Base-by-base conservation (phyloP, 768 basidiomycete genomes). In the Gyrodon lividus region DNA sequence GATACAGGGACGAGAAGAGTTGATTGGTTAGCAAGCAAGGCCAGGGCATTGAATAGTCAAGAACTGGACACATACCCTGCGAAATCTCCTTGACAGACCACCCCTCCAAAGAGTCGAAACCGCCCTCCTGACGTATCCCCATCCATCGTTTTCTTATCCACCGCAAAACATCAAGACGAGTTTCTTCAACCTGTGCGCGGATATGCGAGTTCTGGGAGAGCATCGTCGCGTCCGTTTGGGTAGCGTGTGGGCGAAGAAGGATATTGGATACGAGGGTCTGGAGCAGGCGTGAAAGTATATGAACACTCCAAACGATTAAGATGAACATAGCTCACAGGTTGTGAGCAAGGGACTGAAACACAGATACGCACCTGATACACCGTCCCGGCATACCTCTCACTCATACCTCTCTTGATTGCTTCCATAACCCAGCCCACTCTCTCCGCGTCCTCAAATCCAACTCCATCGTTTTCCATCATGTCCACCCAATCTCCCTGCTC, bases 41-140 rank as follows among this genome's bases (percentile, higher is more conserved):
- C 13, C 28, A 22, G 10, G 28, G n/a, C 31, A 31, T 35, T 14
- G 14, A 40, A 31, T 26, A 44, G 34, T 12, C 5, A 22, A 17
- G 43, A 13, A 46, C 41, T 26, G 28, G 22, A 28, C 38, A 20
- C 58, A 13, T 31, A 69, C 69, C 69, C 56, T 67, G 69, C 3
- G 69, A 67, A 35, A 98, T 92, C 63, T 98, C 96, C 65, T 92
- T 87, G 48, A 95, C 66, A 0, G 88, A 84, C 92, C 92, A 97
- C 4, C 77, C 78, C 43, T 96, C 92, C n/a, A 98, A 75, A 4
- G 70, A 64, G 45, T 87, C 85, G 59, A 98, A 96, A 0, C 89
- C 91, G n/a, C 82, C 81, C 45, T 84, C 83, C 43, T 86, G 82
- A 12, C 86, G 77, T 24, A 93, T 80, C 12, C 74, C 77, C 40